Percentiles rank a stretch among this genome's conserved stretches.
These are phyloP conservation scores for Darksidea phi DNA, from an alignment of 495 filamentous ascomycete species.

Conservation along the genomic window DNA sequence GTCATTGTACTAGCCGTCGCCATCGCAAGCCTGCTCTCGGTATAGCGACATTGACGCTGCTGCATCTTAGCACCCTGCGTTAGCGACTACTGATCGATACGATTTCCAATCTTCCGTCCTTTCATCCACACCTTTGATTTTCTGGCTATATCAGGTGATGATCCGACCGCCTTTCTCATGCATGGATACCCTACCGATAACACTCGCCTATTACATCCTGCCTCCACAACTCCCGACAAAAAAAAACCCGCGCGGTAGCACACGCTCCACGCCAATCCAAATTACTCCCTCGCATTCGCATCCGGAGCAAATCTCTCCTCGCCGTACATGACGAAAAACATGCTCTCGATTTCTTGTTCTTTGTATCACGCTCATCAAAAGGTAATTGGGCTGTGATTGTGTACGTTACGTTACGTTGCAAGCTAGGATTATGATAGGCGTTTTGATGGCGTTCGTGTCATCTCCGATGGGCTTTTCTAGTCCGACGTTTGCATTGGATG, in stretches of 20 bases:
- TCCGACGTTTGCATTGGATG: slow-evolving; percentile 1
- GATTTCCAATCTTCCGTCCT: slow-evolving; percentile 10
- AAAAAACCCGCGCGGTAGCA: slow-evolving; percentile 18
- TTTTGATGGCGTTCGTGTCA: slow-evolving; percentile 14
- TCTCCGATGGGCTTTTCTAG: background rate
- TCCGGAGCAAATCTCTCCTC: background rate
- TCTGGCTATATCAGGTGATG: slow-evolving; percentile 24
- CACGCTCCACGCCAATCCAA: slow-evolving; percentile 10
- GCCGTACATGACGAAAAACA: background rate
- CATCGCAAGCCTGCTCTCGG: slow-evolving; percentile 20
- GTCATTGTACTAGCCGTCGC: slow-evolving; percentile 6
- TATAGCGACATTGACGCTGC: slow-evolving; percentile 14
- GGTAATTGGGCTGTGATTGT: background rate
- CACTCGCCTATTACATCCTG: slow-evolving; percentile 6
- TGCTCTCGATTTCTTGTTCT: background rate
- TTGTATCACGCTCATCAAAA: slow-evolving; percentile 1
- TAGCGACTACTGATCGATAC: slow-evolving; percentile 22
- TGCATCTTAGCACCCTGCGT: slow-evolving; percentile 13
- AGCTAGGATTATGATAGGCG: background rate
- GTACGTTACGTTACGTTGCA: background rate
- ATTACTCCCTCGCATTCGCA: background rate
- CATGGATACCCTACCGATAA: slow-evolving; percentile 36
- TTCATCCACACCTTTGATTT: slow-evolving; percentile 25
- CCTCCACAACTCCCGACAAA: slow-evolving; percentile 12
- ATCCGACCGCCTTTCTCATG: slow-evolving; percentile 14